Conservation (phyloP, 2,329 filamentous ascomycete species). For the Curvularia hawaiiensis region DNA sequence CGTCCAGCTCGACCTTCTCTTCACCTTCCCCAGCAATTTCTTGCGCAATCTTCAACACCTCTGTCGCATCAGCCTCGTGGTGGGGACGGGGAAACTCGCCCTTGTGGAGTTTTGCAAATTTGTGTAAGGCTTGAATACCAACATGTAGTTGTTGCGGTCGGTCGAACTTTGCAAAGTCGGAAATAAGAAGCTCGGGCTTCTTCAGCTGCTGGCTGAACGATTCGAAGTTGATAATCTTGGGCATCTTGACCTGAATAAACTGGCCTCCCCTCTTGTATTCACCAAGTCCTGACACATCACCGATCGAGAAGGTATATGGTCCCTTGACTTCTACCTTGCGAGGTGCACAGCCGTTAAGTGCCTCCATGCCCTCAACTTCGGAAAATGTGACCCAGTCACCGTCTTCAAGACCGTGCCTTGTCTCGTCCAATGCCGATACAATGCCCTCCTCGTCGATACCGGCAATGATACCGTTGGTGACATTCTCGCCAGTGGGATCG, state of each 20-base stretch:
- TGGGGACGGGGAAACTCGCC: conserved; percentile 80
- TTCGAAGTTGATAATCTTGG: conserved; percentile 90
- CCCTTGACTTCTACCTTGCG: conserved; percentile 91
- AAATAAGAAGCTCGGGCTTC: conserved; percentile 87
- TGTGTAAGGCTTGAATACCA: conserved; percentile 89
- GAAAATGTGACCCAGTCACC: conserved; percentile 96
- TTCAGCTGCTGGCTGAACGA: conserved; percentile 76
- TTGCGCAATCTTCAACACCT: conserved; percentile 77
- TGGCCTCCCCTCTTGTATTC: conserved; percentile 87
- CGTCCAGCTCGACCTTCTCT: conserved; percentile 82
- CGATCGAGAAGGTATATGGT: conserved; percentile 97
- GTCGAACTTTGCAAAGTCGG: conserved; percentile 98
- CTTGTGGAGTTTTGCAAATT: conserved; percentile 74
- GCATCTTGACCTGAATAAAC: conserved; percentile 98
- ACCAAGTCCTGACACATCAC: conserved; percentile 85
- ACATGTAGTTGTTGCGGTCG: conserved; percentile 89
- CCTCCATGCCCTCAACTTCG: conserved; percentile 91
- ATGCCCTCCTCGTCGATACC: conserved; percentile 87
- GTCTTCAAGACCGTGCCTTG: conserved; percentile 92
- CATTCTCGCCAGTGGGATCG: conserved; percentile 89
- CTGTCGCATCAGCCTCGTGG: conserved; percentile 80
- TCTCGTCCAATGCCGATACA: conserved; percentile 93
- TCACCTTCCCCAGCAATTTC: conserved; percentile 69
- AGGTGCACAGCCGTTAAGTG: conserved; percentile 79
- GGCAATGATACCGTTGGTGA: conserved; percentile 85